Evolutionary conservation across 306 rosid species (phyloP).

Genomic region (Delonix regia): DNA sequence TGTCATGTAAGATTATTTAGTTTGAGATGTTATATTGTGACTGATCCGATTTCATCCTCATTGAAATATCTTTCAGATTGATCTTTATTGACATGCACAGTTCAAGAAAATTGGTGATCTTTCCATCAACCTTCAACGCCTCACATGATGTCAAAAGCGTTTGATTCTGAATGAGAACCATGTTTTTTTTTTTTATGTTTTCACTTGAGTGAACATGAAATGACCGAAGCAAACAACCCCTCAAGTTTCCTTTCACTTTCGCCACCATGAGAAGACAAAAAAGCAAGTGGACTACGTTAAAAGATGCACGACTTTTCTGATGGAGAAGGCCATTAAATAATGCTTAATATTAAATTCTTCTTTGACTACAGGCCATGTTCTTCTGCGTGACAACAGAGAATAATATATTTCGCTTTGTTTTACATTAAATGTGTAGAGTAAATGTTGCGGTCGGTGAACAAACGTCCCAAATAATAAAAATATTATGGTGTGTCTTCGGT

Average conservation of each 20-base stretch:
- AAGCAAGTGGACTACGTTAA: background rate
- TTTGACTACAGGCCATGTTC: background rate
- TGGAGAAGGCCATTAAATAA: background rate
- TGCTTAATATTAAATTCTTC: background rate
- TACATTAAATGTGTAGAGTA: background rate
- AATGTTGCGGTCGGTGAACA: background rate
- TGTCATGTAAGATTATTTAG: background rate
- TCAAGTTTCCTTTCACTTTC: background rate
- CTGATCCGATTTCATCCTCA: too few species aligned
- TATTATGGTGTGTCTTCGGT: too few species aligned
- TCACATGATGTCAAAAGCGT: too few species aligned
- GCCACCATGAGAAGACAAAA: background rate
- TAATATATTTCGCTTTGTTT: background rate
- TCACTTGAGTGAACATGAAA: too few species aligned
- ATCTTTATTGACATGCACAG: too few species aligned
- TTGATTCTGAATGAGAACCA: too few species aligned
- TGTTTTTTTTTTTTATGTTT: too few species aligned
- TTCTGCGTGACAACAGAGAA: background rate
- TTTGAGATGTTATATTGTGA: too few species aligned
- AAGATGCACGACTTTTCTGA: background rate
- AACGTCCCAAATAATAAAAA: background rate
- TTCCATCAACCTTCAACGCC: too few species aligned
- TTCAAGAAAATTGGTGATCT: too few species aligned
- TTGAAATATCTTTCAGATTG: too few species aligned
- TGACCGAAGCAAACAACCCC: too few species aligned